Conservation (phyloP, 441 rosid species). For the Pelargonium cotyledonis region DNA sequence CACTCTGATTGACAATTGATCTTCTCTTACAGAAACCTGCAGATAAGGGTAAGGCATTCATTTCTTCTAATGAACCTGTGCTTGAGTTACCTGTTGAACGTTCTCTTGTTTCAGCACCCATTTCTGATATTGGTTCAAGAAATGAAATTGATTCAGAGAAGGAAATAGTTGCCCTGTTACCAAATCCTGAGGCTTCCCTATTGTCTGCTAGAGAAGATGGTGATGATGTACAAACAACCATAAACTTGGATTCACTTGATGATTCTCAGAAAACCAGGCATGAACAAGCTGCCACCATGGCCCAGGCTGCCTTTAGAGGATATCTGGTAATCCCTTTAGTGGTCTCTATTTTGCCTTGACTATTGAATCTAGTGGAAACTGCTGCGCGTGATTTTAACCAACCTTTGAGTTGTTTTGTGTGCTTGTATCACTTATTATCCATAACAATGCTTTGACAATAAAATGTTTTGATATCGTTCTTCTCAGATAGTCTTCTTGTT, state of each 20-base stretch:
- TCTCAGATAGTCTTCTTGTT: no score
- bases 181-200: conserved; percentile 25
- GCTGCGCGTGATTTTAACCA: background rate
- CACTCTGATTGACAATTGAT: conserved; percentile 2
- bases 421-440: no score
- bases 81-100: conserved; percentile 28
- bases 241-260: conserved; percentile 27
- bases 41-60: conserved; percentile 2
- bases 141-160: conserved; percentile 26
- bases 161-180: conserved; percentile 24
- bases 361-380: background rate
- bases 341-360: background rate
- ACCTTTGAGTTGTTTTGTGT: background rate
- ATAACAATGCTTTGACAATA: no score
- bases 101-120: conserved; percentile 28
- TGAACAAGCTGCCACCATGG: conserved; percentile 54
- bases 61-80: conserved; percentile 13
- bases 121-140: conserved; percentile 24
- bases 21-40: conserved; percentile 2
- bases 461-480: no score
- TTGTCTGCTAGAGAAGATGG: conserved; percentile 25
- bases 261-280: conserved; percentile 41
- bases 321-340: conserved; percentile 44
- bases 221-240: conserved; percentile 15
- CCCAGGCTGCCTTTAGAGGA: conserved; percentile 78